phyloP scores from a whole-genome alignment of 1,284 basidiomycete species.

The Ustilago tritici region DNA sequence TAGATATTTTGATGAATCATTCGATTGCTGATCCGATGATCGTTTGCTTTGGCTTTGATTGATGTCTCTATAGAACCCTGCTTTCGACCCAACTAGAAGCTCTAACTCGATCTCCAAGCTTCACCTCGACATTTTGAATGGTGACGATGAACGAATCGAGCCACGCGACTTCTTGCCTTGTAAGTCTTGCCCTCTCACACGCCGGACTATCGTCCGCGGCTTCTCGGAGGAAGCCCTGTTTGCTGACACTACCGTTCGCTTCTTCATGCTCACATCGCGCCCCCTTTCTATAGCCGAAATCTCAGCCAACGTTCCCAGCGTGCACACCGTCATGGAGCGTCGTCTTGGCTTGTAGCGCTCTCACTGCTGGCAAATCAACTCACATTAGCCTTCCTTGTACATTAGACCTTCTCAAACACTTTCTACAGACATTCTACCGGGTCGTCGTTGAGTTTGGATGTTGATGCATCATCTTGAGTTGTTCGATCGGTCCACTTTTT shows the following conservation, averaged over 20 bases:
- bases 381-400: slow-evolving; percentile 18
- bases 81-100: slow-evolving; percentile 33
- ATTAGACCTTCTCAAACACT: slow-evolving; percentile 22
- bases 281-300: slow-evolving; percentile 23
- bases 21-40: not conserved
- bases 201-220: not conserved
- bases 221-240: not conserved
- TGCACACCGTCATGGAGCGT: slow-evolving; percentile 51
- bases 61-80: slow-evolving; percentile 24
- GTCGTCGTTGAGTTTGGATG: too few relatives aligned
- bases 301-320: slow-evolving; percentile 28
- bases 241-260: slow-evolving; percentile 1
- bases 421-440: not conserved
- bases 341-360: slow-evolving; percentile 34
- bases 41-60: not conserved
- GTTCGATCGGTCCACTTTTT: too few relatives aligned
- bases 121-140: slow-evolving; percentile 67
- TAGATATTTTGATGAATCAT: not conserved
- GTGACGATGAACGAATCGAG: slow-evolving; percentile 64
- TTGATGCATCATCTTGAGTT: not conserved
- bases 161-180: slow-evolving; percentile 65
- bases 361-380: not conserved
- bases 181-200: slow-evolving; percentile 26
- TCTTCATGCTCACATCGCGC: not conserved
- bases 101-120: slow-evolving; percentile 55